A percentile compares a stretch with the other conserved stretches of the same genome.
phyloP scores from a whole-genome alignment of 495 filamentous ascomycete species.

The Schizothecium vesticola region DNA sequence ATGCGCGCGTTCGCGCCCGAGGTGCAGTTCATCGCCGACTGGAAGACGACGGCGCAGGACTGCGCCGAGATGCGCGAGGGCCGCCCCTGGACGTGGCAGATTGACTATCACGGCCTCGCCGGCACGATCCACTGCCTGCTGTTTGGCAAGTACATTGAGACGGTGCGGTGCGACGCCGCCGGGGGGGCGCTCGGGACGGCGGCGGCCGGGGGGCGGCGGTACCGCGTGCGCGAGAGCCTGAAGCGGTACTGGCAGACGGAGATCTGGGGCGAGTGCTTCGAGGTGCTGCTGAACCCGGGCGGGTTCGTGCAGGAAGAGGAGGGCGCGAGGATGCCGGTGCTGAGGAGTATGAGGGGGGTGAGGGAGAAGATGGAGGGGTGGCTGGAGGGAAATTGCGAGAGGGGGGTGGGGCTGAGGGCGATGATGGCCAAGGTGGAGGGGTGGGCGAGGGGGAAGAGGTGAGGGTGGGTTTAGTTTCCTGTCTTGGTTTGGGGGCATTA shows the following conservation, averaged over 20 bases:
- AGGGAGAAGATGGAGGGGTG: slow-evolving; percentile 80
- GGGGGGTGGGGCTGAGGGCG: slow-evolving; percentile 68
- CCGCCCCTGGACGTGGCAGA: slow-evolving; percentile 91
- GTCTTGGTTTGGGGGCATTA: neutral
- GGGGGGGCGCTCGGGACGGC: slow-evolving; percentile 41
- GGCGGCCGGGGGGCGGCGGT: slow-evolving; percentile 42
- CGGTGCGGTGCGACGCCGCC: slow-evolving; percentile 50
- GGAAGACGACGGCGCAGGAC: slow-evolving; percentile 77
- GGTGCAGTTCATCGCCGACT: slow-evolving; percentile 91
- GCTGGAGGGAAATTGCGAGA: slow-evolving; percentile 76
- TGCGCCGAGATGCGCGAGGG: slow-evolving; percentile 92
- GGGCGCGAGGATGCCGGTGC: slow-evolving; percentile 56
- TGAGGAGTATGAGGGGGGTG: slow-evolving; percentile 57
- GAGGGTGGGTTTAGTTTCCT: neutral
- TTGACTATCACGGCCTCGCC: slow-evolving; percentile 89
- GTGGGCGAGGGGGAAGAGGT: slow-evolving; percentile 34
- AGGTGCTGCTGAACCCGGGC: slow-evolving; percentile 78
- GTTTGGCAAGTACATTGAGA: slow-evolving; percentile 93
- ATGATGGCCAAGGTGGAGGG: slow-evolving; percentile 64
- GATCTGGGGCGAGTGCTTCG: slow-evolving; percentile 79
- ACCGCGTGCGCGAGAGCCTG: slow-evolving; percentile 64
- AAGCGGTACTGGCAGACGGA: slow-evolving; percentile 96
- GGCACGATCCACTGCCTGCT: slow-evolving; percentile 79
- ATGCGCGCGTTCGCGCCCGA: slow-evolving; percentile 72
- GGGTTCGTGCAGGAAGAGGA: slow-evolving; percentile 56